Base-by-base conservation (phyloP, 1,284 basidiomycete species). In the Stygiomarasmius scandens region DNA sequence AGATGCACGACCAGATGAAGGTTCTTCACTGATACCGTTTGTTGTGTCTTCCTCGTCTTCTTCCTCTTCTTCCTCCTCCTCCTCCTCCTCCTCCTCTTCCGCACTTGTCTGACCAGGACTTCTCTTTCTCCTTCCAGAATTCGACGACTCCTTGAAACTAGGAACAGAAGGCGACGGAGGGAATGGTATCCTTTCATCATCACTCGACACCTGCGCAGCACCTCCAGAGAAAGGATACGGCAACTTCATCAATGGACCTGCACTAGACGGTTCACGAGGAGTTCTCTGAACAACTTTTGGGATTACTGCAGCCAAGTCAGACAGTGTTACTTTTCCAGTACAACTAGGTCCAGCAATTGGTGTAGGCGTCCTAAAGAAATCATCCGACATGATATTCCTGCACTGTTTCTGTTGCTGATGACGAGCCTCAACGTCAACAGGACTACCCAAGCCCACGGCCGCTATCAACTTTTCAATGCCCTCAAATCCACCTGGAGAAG, bases 391-490 rank as follows among this genome's bases (percentile, higher is more conserved):
- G 20, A 80, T 77, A 9, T 79, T 80, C 4, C 88, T 74, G 8
- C 82, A 71, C 14, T 51, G 58, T 36, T n/a, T n/a, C n/a, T n/a
- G n/a, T n/a, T 52, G 54, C 12, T 53, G 41, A n/a, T 24, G 81
- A 38, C 81, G 79, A 3, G 77, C 70, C 1, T 71, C 10, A 75
- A 72, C 16, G 77, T 82, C 56, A 86, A 78, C 32, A 14, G 55
- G 49, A 41, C 38, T 41, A n/a, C 14, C 14, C 12, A 56, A 34
- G 0, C 89, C 89, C 14, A 87, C 84, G 9, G 87, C 88, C 0
- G 88, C 87, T 54, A 92, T 72, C 11, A 91, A 83, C 59, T 82
- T 80, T 50, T 89, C 85, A 59, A 90, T 75, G 12, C 80, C 85
- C 45, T 86, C 83, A 54, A 82, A 84, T 11, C 58, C 58, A 46